Evolutionary conservation across 163 green algal genomes (phyloP).

Genomic region (Volvox carteri): DNA sequence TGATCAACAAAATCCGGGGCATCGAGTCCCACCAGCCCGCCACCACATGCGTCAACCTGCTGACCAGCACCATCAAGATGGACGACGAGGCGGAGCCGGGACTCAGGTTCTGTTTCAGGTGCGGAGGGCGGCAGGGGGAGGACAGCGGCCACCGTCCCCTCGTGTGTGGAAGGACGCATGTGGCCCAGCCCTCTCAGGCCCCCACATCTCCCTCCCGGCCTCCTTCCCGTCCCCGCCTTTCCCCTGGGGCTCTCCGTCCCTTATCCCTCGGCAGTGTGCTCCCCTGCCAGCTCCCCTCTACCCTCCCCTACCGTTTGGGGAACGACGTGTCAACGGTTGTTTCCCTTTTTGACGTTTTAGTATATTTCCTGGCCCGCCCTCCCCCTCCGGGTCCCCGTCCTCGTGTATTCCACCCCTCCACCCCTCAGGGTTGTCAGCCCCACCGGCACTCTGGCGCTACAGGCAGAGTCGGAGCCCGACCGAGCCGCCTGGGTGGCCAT

Average conservation of each 20-base stretch:
- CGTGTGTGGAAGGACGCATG: background rate
- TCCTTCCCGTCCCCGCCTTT: too few relatives aligned
- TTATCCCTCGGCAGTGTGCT: too few relatives aligned
- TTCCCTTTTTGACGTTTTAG: too few relatives aligned
- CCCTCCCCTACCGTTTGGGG: background rate
- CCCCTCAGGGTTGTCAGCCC: constrained; percentile 78
- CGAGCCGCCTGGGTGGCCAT: constrained; percentile 82
- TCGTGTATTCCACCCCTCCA: too few relatives aligned
- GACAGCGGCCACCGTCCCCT: background rate
- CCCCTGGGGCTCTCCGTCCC: too few relatives aligned
- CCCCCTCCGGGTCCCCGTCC: too few relatives aligned
- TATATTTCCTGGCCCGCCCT: too few relatives aligned
- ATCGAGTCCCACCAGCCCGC: constrained; percentile 58
- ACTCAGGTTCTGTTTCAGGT: constrained; percentile 58
- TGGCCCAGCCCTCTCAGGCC: too few relatives aligned
- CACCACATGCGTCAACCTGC: constrained; percentile 80
- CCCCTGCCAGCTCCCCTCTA: background rate
- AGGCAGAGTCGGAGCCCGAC: constrained; percentile 84
- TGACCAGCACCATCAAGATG: constrained; percentile 86
- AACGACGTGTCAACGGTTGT: too few relatives aligned
- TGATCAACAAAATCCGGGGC: constrained; percentile 57
- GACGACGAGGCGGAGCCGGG: constrained; percentile 70
- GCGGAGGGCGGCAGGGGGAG: too few relatives aligned
- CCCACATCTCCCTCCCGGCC: too few relatives aligned
- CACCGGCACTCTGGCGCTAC: constrained; percentile 76